Conservation (phyloP, 352 stramenopile genomes). For the Globisporangium iwayamae region DNA sequence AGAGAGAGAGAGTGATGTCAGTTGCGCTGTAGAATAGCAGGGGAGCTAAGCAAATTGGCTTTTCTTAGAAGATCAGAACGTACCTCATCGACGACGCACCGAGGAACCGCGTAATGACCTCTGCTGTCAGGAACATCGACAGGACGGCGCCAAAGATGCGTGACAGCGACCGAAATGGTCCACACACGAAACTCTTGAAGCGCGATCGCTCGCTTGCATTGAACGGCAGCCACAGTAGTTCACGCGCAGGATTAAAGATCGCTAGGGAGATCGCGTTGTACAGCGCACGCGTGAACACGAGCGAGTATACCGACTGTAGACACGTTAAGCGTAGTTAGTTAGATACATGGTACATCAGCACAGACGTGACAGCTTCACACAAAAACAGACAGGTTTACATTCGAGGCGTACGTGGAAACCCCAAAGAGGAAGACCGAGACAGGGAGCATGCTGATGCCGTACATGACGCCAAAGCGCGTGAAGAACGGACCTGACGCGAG, state of each 20-base stretch:
- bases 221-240: conserved; percentile 84
- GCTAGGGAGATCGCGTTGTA: conserved; percentile 81
- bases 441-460: conserved; percentile 70
- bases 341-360: too few species aligned
- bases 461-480: conserved; percentile 84
- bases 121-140: conserved; percentile 65
- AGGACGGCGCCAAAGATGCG: conserved; percentile 70
- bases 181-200: conserved; percentile 80
- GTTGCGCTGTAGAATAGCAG: too few species aligned
- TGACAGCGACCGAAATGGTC: conserved; percentile 76
- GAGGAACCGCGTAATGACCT: conserved; percentile 37
- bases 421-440: conserved; percentile 75
- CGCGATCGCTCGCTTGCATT: conserved; percentile 60
- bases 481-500: conserved; percentile 75
- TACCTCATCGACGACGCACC: conserved; percentile 61
- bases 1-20: too few species aligned
- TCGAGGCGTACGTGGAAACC: conserved; percentile 51
- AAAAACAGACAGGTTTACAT: conserved; percentile 22
- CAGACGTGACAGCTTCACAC: not conserved
- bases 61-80: not conserved
- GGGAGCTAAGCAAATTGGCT: too few species aligned
- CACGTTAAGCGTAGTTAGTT: not conserved
- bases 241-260: conserved; percentile 82
- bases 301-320: conserved; percentile 39
- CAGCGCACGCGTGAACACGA: conserved; percentile 66